Conservation (phyloP, 345 rosid species). For the Isatis tinctoria region DNA sequence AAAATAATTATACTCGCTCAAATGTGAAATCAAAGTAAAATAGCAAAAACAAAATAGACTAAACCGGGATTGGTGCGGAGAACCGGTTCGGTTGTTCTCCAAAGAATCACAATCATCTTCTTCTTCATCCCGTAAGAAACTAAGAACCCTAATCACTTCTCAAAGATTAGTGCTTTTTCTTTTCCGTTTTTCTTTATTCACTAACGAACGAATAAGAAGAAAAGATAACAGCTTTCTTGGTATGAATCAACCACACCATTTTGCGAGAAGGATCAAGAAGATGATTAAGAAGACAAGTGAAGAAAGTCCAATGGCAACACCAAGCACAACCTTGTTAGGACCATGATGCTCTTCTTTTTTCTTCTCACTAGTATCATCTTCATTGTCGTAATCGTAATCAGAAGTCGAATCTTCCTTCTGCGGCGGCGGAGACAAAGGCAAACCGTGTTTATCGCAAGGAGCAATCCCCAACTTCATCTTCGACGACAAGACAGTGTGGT, state of each 20-base stretch:
- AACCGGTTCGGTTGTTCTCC: conserved; percentile 11
- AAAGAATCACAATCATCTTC: conserved; percentile 8
- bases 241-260: conserved; percentile 56
- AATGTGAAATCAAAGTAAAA: conserved; percentile 13
- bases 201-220: conserved; percentile 8
- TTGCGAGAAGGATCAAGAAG: conserved; percentile 74
- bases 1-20: not conserved
- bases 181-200: not conserved
- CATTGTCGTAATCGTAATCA: no score
- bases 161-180: not conserved
- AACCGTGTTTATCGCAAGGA: no score
- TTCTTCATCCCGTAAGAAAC: conserved; percentile 2
- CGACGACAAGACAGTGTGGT: no score
- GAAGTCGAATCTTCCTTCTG: no score
- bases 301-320: no score
- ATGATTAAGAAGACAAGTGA: conserved; percentile 85
- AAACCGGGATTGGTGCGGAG: conserved; percentile 30
- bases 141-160: conserved; percentile 22
- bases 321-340: no score
- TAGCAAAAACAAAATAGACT: not conserved
- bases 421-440: no score
- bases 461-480: no score
- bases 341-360: no score
- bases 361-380: no score
- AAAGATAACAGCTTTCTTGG: not conserved